These are phyloP conservation scores for Amphichorda felina DNA, from an alignment of 2,329 filamentous ascomycete species.

Conservation along the genomic window DNA sequence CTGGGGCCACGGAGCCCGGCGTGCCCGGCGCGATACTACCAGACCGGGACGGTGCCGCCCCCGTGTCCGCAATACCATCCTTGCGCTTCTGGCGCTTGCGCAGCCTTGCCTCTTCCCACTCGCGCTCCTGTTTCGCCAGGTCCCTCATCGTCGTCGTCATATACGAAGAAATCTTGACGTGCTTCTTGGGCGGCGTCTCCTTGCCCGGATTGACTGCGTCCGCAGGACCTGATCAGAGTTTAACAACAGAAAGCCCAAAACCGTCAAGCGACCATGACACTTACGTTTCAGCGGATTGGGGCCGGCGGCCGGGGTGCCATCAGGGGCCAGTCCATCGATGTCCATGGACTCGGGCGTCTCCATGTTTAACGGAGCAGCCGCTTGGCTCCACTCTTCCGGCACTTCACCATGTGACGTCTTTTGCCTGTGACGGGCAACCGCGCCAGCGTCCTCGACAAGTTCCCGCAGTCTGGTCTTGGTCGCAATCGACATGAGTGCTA, in stretches of 20 bases:
- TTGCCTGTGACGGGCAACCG: conserved; percentile 59
- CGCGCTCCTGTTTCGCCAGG: conserved; percentile 53
- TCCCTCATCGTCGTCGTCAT: conserved; percentile 44
- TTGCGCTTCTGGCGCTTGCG: conserved; percentile 54
- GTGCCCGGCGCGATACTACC: conserved; percentile 48
- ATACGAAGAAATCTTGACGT: conserved; percentile 37
- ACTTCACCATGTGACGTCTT: conserved; percentile 70
- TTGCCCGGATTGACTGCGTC: conserved; percentile 20
- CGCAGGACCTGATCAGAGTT: conserved; percentile 22
- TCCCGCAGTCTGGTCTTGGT: conserved; percentile 68
- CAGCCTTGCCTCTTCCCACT: conserved; percentile 60
- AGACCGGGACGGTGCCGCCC: conserved; percentile 34
- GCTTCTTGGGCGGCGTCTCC: conserved; percentile 31
- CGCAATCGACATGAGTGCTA: conserved; percentile 72
- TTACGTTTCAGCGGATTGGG: conserved; percentile 50
- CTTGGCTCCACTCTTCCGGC: conserved; percentile 62
- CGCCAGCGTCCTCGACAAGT: conserved; percentile 65
- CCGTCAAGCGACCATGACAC: conserved; percentile 11
- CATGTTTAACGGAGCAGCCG: conserved; percentile 45
- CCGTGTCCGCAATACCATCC: conserved; percentile 41
- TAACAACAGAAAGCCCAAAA: not conserved
- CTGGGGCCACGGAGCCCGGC: conserved; percentile 50
- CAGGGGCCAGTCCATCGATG: conserved; percentile 16
- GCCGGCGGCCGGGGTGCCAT: conserved; percentile 24
- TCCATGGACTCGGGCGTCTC: conserved; percentile 19